Evolutionary conservation across 2,329 filamentous ascomycete species (phyloP), one percentile per base, ranked within the genome.

Genomic region (Neofusicoccum parvum): DNA sequence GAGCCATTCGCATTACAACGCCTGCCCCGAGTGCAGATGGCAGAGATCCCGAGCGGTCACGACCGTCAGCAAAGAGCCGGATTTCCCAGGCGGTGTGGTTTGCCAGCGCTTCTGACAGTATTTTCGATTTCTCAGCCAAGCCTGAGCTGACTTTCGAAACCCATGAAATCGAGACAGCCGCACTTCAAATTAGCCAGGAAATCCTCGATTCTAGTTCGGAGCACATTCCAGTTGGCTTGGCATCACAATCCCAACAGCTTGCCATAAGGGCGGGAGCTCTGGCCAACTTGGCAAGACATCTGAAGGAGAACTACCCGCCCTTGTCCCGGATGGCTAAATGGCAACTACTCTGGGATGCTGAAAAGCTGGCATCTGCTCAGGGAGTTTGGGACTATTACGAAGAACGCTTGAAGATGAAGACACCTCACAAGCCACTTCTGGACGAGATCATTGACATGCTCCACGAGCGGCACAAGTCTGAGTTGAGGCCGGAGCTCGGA

Each of bases 11-110:
- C 60, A 75, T 88, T 45, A 79, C 80, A 59, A 80, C 81, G 14
- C 73, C 86, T 34, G 82, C 86, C 15, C 81, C 90, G 32, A 86
- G 86, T 4, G 88, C 86, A 12, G 87, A 89, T 3, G 81, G 86
- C 4, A 64, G 69, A 14, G 68, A 71, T 11, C 64, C 66, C 20
- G 89, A 73, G 54, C 74, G 73, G 32, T 68, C 70, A 10, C 80
- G 80, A 69, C 86, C 96, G 15, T 94, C 91, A 1, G 91, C 92
- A 6, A 95, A 92, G 78, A 92, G 88, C 78, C 97, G 95, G 78
- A 85, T 99, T 46, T 92, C 97, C 74, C 94, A 99, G 79, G 94
- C 94, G 2, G 91, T 98, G 1, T 98, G 97, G 79, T 98, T 92
- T 74, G 94, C 94, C 1, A 88, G 87, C 54, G 88, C 91, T 74